phyloP scores from a whole-genome alignment of 192 early-diverging fungal species.

The Mortierella hygrophila region DNA sequence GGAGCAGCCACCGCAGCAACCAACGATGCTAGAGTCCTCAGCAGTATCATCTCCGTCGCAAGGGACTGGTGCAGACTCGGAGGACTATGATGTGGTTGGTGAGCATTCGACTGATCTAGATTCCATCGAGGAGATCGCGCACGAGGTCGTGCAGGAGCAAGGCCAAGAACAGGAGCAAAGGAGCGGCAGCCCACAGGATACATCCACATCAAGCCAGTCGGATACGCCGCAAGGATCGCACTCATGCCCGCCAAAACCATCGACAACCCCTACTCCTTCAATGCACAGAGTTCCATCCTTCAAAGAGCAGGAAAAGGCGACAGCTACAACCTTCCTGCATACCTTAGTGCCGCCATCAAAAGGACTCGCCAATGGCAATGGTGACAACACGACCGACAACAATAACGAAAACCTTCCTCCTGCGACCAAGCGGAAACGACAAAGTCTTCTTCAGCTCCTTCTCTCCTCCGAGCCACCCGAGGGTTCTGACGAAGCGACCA shows the following conservation, averaged over 20 bases:
- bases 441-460: slow-evolving; percentile 3
- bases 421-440: neutral
- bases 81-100: slow-evolving; percentile 3
- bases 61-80: neutral
- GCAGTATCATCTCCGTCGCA: neutral
- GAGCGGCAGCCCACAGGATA: neutral
- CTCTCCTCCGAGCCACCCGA: neutral
- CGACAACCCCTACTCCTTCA: neutral
- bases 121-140: neutral
- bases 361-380: neutral
- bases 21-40: neutral
- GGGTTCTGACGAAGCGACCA: neutral
- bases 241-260: neutral
- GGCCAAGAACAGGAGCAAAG: neutral
- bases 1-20: neutral
- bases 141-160: neutral
- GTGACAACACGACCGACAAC: neutral
- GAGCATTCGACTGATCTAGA: neutral
- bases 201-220: neutral
- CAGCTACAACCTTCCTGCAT: neutral
- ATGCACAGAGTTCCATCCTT: neutral
- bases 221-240: neutral
- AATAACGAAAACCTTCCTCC: neutral
- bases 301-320: slow-evolving; percentile 1
- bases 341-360: neutral